Evolutionary conservation across 768 basidiomycete genomes (phyloP).

Genomic region (Fomitopsis serialis): DNA sequence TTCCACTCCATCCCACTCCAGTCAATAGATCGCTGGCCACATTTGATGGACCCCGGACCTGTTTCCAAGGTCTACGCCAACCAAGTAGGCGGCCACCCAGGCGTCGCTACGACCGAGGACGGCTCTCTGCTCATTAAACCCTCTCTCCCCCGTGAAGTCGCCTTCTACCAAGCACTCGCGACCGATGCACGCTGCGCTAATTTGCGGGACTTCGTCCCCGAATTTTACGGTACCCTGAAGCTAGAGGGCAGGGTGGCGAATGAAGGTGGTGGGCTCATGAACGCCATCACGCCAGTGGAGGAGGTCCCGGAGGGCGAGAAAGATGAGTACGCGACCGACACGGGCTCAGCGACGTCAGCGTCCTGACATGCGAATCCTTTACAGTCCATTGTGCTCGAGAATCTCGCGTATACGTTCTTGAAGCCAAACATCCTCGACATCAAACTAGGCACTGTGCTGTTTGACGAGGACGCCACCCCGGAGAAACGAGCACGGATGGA

Average conservation of each 20-base stretch:
- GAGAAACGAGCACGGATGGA: conserved; percentile 82
- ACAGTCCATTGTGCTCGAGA: conserved; percentile 83
- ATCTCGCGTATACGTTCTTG: conserved; percentile 64
- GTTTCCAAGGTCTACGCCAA: conserved; percentile 32
- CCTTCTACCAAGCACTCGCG: conserved; percentile 62
- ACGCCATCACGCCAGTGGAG: conserved; percentile 12
- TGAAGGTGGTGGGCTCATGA: conserved; percentile 16
- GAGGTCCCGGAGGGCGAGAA: conserved; percentile 28
- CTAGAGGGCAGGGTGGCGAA: conserved; percentile 56
- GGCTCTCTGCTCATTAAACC: conserved; percentile 81
- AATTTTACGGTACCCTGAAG: conserved; percentile 73
- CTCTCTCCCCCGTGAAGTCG: conserved; percentile 54
- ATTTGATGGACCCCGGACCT: not conserved
- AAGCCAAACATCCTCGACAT: conserved; percentile 88
- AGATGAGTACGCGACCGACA: conserved; percentile 34
- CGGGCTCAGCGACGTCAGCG: not conserved
- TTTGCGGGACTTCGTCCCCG: conserved; percentile 61
- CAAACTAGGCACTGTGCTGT: conserved; percentile 90
- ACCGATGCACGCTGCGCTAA: conserved; percentile 33
- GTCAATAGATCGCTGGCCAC: too few relatives aligned
- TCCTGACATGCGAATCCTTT: conserved; percentile 1
- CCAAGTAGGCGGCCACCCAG: conserved; percentile 81
- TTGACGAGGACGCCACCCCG: conserved; percentile 56
- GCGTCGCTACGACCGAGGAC: conserved; percentile 66
- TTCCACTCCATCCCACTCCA: too few relatives aligned